phyloP scores from a whole-genome alignment of 2,329 filamentous ascomycete genomes.

The Pleurostoma richardsiae region DNA sequence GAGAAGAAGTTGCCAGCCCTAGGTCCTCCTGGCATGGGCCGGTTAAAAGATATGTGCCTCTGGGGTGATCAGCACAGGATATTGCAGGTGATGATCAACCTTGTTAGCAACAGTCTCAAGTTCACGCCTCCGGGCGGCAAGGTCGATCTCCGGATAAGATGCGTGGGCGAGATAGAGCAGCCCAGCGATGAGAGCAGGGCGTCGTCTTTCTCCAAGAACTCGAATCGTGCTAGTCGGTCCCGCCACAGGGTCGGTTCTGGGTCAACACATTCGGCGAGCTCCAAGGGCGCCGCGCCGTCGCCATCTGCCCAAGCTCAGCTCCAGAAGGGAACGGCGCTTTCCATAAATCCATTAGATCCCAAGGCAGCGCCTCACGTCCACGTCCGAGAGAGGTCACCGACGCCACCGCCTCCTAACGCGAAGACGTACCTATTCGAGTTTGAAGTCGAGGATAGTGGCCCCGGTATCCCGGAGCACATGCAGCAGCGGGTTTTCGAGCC shows the following conservation, averaged over 20 bases:
- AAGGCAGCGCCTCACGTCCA: constrained; percentile 42
- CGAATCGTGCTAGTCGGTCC: constrained; percentile 31
- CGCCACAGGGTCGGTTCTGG: constrained; percentile 42
- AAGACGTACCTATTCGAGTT: constrained; percentile 77
- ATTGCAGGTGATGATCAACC: constrained; percentile 86
- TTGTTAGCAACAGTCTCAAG: constrained; percentile 88
- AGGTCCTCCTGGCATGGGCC: constrained; percentile 60
- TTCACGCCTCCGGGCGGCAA: constrained; percentile 76
- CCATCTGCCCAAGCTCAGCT: constrained; percentile 19
- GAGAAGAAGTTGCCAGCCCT: constrained; percentile 47
- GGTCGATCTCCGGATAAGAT: constrained; percentile 72
- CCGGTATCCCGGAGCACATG: constrained; percentile 74
- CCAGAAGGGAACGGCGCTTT: constrained; percentile 46
- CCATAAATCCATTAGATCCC: constrained; percentile 59
- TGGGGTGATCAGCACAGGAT: constrained; percentile 94
- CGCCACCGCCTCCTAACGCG: constrained; percentile 56
- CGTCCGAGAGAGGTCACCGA: constrained; percentile 50
- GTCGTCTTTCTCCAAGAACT: constrained; percentile 47
- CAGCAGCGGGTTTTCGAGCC: constrained; percentile 87
- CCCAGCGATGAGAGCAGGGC: constrained; percentile 38
- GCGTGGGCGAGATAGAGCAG: constrained; percentile 54
- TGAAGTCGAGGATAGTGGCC: constrained; percentile 82
- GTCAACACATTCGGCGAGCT: constrained; percentile 45
- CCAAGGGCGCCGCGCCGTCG: constrained; percentile 26
- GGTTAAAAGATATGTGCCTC: constrained; percentile 78